Evolutionary conservation across 805 yeast species (phyloP).

Genomic region (Kuraishia floccosa): DNA sequence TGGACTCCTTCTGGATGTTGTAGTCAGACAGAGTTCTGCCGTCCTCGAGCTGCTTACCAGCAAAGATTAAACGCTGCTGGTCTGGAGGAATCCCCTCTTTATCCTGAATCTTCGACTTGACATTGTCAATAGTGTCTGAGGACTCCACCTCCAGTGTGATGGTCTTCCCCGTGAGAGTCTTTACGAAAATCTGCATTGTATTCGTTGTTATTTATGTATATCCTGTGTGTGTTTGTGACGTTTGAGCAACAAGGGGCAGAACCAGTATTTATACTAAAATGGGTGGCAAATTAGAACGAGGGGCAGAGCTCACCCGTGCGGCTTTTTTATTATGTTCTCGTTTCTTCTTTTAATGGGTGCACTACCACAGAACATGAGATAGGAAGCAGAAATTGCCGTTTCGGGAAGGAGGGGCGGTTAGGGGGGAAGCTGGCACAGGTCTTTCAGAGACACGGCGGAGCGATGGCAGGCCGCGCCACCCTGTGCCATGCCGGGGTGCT

Average conservation of each 20-base stretch:
- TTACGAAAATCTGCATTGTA: slow-evolving; percentile 61
- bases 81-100: slow-evolving; percentile 31
- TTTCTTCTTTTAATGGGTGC: no score
- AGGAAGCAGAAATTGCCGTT: no score
- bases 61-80: slow-evolving; percentile 28
- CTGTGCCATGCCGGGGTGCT: no score
- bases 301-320: no score
- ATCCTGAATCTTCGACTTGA: slow-evolving; percentile 29
- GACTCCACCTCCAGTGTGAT: slow-evolving; percentile 82
- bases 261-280: background rate
- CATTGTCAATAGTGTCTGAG: slow-evolving; percentile 32
- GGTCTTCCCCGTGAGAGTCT: slow-evolving; percentile 82
- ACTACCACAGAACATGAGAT: no score
- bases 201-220: slow-evolving; percentile 2
- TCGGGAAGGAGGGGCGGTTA: no score
- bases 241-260: background rate
- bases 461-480: no score
- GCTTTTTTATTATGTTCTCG: no score
- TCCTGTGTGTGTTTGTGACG: background rate
- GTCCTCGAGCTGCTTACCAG: slow-evolving; percentile 31
- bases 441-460: no score
- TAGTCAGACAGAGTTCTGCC: slow-evolving; percentile 94
- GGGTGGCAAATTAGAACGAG: background rate
- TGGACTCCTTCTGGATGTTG: slow-evolving; percentile 31
- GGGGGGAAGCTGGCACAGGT: no score